Evolutionary conservation across 495 filamentous ascomycete species (phyloP), one percentile per base, ranked within the genome.

Genomic region (Daldinia vernicosa): DNA sequence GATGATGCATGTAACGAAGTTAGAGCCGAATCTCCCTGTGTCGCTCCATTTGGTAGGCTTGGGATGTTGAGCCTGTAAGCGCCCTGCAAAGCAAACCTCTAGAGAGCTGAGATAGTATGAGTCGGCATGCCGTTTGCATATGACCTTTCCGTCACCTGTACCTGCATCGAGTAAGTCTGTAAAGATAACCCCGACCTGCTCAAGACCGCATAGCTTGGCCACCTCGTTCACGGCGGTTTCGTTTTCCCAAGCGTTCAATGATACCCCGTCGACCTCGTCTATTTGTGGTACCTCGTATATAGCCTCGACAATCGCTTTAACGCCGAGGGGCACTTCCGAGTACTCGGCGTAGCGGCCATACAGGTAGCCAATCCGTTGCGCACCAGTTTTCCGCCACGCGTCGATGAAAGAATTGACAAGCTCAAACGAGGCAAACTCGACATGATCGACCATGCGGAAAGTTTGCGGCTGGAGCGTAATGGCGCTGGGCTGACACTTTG

Each of bases 371-470:
- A 98, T 75, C 17, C 95, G 84, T 78, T 99, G 95, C 15, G 87
- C 79, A 32, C 86, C 87, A 1, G 92, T 94, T 47, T 84, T 86
- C 63, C 95, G 87, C 95, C 95, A 99, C 68, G 95, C 95, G 68
- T 97, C 88, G 40, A 99, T 87, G 32, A 98, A 87, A 7, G 88
- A 89, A 75, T 99, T 90, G 76, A 99, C 91, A 22, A 98, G 81
- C 35, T 86, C 85, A 1, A 93, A 87, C 1, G 91, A 88, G 3
- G 95, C 87, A 76, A 99, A 98, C 76, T 99, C 96, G 69, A 99
- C 94, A 78, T 99, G 95, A 74, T 99, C 95, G 0, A 99, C 94
- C 92, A 94, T 98, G n/a, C 95, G 92, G 75, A 92, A 99, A 32
- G 92, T 85, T 77, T 99, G 95, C 14, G 92, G 92, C 72, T 98